Conservation (phyloP, 208 protist species). For the Leishmania tarentolae region DNA sequence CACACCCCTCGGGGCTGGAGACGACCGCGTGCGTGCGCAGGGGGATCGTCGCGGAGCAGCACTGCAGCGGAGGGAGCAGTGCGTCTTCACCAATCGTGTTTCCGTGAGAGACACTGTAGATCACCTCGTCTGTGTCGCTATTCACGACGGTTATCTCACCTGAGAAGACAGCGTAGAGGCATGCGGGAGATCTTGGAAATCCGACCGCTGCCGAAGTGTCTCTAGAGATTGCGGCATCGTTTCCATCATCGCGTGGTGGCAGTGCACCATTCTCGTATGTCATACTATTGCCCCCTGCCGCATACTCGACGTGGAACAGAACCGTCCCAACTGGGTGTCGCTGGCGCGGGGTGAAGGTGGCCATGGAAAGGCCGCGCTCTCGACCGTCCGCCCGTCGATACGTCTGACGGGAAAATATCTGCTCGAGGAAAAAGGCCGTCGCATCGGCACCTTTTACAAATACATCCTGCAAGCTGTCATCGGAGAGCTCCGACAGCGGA, state of each 20-base stretch:
- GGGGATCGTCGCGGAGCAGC: not conserved
- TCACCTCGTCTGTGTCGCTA: not conserved
- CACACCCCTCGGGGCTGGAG: slow-evolving; percentile 9
- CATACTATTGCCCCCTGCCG: too few species aligned
- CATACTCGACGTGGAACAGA: slow-evolving; percentile 13
- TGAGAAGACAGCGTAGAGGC: slow-evolving; percentile 15
- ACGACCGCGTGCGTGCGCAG: slow-evolving; percentile 19
- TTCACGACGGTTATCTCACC: slow-evolving; percentile 18
- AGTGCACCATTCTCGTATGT: not conserved
- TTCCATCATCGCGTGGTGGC: not conserved
- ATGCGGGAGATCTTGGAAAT: not conserved
- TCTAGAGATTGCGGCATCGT: not conserved
- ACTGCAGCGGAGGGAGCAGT: slow-evolving; percentile 13
- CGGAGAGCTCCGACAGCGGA: too few species aligned
- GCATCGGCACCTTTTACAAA: slow-evolving; percentile 14
- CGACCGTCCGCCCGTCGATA: slow-evolving; percentile 19
- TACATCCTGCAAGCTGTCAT: not conserved
- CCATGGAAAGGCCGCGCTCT: slow-evolving; percentile 22
- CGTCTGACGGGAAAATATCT: slow-evolving; percentile 17
- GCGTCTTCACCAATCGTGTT: slow-evolving; percentile 14
- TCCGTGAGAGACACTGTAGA: not conserved
- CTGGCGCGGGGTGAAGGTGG: slow-evolving; percentile 10
- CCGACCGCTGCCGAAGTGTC: not conserved
- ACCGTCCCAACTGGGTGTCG: slow-evolving; percentile 10
- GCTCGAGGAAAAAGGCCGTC: slow-evolving; percentile 17